Percentiles rank a stretch among this genome's conserved stretches.
Conservation (phyloP, 495 filamentous ascomycete genomes). For the Elaphomyces granulatus region DNA sequence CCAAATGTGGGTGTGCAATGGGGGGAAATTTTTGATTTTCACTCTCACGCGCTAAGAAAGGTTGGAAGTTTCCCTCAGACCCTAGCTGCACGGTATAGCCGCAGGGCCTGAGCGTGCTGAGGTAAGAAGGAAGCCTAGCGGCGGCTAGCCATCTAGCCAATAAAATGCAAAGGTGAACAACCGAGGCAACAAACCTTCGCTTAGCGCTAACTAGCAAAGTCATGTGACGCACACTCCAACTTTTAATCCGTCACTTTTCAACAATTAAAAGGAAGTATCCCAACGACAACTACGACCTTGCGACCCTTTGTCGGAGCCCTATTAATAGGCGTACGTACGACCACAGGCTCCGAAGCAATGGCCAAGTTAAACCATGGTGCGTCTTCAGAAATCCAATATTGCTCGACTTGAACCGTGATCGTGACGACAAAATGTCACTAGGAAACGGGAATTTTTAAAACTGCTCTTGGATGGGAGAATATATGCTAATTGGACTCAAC, state of each 20-base stretch:
- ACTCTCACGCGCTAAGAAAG: no score
- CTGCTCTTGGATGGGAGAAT: not conserved
- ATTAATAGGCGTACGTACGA: constrained; percentile 4
- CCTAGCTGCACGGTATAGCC: no score
- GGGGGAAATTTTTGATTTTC: no score
- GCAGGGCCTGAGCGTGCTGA: no score
- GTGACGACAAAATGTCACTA: constrained; percentile 55
- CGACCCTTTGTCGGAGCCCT: constrained; percentile 21
- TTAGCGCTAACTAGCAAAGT: constrained; percentile 17
- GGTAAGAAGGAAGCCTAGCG: not conserved
- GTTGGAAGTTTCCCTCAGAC: no score
- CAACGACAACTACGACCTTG: no score
- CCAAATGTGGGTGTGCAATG: no score
- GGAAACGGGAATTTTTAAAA: constrained; percentile 41
- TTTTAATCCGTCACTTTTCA: constrained; percentile 10
- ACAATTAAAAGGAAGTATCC: constrained; percentile 15
- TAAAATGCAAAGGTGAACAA: not conserved
- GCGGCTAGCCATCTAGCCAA: not conserved
- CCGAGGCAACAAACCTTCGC: no score
- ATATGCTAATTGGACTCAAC: constrained; percentile 3
- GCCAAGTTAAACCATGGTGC: constrained; percentile 27
- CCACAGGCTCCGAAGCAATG: constrained; percentile 26
- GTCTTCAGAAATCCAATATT: constrained; percentile 9
- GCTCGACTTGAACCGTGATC: not conserved
- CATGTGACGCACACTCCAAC: constrained; percentile 30